Evolutionary conservation across 192 early-diverging fungal species (phyloP), one percentile per base, ranked within the genome.

Genomic region (Entophlyctis luteolus): DNA sequence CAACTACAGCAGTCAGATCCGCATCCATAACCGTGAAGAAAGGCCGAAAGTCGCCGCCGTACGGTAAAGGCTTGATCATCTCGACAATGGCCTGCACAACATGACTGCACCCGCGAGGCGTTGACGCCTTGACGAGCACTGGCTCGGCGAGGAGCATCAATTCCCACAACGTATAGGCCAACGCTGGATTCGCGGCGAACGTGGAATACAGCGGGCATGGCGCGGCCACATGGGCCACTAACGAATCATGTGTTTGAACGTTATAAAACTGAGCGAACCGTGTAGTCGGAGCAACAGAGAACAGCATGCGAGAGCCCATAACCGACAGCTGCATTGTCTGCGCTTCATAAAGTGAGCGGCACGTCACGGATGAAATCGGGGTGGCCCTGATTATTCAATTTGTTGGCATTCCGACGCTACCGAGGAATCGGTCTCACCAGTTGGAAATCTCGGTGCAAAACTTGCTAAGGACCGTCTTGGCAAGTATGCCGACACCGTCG

Each of bases 1-100:
- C 1, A 32, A 25, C 34, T 89, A 88, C 56, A 96, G 92, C 71
- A n/a, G n/a, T n/a, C n/a, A n/a, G n/a, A n/a, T 98, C 96, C 2
- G 89, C 77, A 70, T 96, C 95, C 72, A 96, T 93, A 59, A 98
- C 92, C 2, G 96, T 98, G 70, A 98, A 95, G 59, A 95, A 98
- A 10, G 95, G 95, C 20, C 96, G 87, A 68, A 88, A 94, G 75
- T 98, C 94, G 35, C 96, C 96, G 58, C 94, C 96, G 73, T 92
- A 98, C 22, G 90, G 87, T 55, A 93, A 88, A 29, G 96, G 96
- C 62, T 92, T 95, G 36, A 97, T 91, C 2, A 97, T 74, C 72
- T 97, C 96, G 0, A 98, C 82, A 16, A 98, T 77, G 12, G 86
- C 76, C 39, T 87, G 79, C 1, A 96, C 88, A 33, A 88, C 87